A percentile compares a stretch with the other conserved stretches of the same genome.
These are phyloP conservation scores for Tylopilus subfusipes DNA, from an alignment of 768 basidiomycete species.

Conservation along the genomic window DNA sequence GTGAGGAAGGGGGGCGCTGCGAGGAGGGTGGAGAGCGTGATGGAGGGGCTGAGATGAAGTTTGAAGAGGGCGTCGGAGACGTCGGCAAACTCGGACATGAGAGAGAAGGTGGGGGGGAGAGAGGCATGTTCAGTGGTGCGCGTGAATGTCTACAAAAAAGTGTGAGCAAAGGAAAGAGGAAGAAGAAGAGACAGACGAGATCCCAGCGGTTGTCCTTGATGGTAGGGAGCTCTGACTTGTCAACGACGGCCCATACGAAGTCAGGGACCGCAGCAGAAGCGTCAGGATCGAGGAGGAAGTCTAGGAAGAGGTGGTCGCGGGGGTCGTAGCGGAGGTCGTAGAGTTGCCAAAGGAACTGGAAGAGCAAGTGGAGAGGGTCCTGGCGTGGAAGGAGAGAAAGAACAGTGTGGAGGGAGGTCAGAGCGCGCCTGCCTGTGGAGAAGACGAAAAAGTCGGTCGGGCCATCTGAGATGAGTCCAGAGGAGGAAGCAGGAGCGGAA, in stretches of 20 bases:
- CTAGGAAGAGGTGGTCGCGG: constrained; percentile 67
- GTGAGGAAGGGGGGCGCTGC: constrained; percentile 60
- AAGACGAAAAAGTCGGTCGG: constrained; percentile 79
- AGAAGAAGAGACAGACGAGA: constrained; percentile 52
- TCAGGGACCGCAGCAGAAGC: constrained; percentile 44
- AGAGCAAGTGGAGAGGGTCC: constrained; percentile 66
- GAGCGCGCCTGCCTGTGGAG: constrained; percentile 79
- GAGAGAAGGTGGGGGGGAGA: constrained; percentile 58
- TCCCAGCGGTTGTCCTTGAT: constrained; percentile 82
- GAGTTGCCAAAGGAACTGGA: constrained; percentile 59
- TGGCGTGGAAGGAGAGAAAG: constrained; percentile 80
- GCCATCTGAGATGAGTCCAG: constrained; percentile 61
- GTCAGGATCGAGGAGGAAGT: constrained; percentile 63
- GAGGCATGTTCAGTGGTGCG: constrained; percentile 64
- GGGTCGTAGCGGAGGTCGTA: constrained; percentile 74
- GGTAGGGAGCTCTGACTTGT: constrained; percentile 70
- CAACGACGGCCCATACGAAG: constrained; percentile 82
- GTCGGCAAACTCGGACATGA: constrained; percentile 90
- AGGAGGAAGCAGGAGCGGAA: constrained; percentile 53
- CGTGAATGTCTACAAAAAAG: constrained; percentile 69
- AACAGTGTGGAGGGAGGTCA: constrained; percentile 76
- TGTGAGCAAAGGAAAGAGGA: background rate
- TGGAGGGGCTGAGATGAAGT: constrained; percentile 33
- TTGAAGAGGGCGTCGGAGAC: constrained; percentile 78
- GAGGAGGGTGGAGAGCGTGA: constrained; percentile 54